These are phyloP conservation scores for Arxiozyma slooffiae DNA, from an alignment of 1,139 yeast genomes.

Conservation along the genomic window DNA sequence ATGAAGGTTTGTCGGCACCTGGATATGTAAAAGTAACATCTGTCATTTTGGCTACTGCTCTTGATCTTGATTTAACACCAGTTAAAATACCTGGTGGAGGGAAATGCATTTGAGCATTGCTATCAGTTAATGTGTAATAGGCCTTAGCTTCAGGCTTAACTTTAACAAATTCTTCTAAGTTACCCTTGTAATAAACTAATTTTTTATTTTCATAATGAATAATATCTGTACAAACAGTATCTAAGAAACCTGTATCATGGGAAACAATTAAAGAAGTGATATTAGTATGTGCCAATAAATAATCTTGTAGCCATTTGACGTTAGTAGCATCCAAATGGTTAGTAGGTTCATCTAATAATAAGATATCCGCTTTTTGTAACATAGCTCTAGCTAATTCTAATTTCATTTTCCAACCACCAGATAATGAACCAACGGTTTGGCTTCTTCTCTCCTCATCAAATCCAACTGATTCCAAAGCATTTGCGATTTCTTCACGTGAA, in stretches of 20 bases:
- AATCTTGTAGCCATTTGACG: constrained; percentile 89
- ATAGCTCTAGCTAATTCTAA: constrained; percentile 95
- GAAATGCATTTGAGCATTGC: constrained; percentile 92
- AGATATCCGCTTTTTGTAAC: constrained; percentile 94
- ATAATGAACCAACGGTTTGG: constrained; percentile 86
- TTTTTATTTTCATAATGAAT: constrained; percentile 94
- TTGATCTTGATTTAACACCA: constrained; percentile 89
- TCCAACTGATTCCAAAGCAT: constrained; percentile 76
- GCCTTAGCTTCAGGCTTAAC: constrained; percentile 94
- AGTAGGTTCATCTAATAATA: constrained; percentile 94
- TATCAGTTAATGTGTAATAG: constrained; percentile 89
- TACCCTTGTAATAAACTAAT: constrained; percentile 92
- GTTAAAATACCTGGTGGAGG: constrained; percentile 96
- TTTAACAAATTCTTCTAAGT: constrained; percentile 82
- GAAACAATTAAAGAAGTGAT: constrained; percentile 93
- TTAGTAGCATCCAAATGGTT: constrained; percentile 93
- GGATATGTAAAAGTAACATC: constrained; percentile 86
- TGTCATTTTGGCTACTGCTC: constrained; percentile 87
- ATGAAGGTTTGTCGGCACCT: constrained; percentile 77
- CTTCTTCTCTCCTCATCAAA: constrained; percentile 81
- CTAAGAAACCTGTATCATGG: constrained; percentile 95
- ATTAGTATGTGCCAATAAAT: constrained; percentile 66
- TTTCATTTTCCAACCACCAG: constrained; percentile 99
- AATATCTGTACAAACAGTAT: constrained; percentile 90
- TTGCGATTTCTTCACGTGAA: constrained; percentile 58